These are phyloP conservation scores for Trichophyton benhamiae DNA, from an alignment of 2,329 filamentous ascomycete species.

Conservation along the genomic window DNA sequence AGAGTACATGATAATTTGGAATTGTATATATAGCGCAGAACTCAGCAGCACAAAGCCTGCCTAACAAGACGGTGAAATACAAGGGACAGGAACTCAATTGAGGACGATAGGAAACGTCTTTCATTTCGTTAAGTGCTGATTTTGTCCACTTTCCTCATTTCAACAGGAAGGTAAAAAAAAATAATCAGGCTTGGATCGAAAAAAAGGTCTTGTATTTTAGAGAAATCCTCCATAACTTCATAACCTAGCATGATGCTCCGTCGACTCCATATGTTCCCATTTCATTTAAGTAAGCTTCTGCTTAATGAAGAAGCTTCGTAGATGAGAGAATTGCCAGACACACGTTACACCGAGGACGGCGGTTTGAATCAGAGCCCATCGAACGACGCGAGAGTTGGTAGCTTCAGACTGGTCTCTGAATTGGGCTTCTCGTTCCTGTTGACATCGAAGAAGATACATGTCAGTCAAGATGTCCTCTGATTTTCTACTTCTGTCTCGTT, in stretches of 20 bases:
- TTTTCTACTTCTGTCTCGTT: not conserved
- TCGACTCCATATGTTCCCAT: not conserved
- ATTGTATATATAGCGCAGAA: not conserved
- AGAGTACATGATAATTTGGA: not conserved
- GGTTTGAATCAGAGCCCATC: slow-evolving; percentile 88
- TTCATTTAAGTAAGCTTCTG: slow-evolving; percentile 78
- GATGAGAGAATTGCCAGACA: slow-evolving; percentile 91
- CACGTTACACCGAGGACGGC: slow-evolving; percentile 75
- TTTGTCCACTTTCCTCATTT: not conserved
- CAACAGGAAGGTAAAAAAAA: not conserved
- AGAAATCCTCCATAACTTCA: slow-evolving; percentile 1
- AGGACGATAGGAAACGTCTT: not conserved
- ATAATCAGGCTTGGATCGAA: not conserved
- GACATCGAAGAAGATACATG: not conserved
- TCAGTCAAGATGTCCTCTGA: not conserved
- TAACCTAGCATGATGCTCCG: not conserved
- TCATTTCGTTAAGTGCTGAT: not conserved
- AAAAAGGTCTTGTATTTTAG: not conserved
- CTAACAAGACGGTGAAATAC: not conserved
- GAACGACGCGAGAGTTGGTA: slow-evolving; percentile 81
- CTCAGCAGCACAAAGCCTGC: not conserved
- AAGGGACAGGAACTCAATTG: not conserved
- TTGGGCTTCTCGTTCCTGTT: slow-evolving; percentile 89
- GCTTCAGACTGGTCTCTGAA: slow-evolving; percentile 95
- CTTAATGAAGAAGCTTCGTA: slow-evolving; percentile 98